Conservation (phyloP, 768 basidiomycete genomes). For the Pleurotus giganteus region DNA sequence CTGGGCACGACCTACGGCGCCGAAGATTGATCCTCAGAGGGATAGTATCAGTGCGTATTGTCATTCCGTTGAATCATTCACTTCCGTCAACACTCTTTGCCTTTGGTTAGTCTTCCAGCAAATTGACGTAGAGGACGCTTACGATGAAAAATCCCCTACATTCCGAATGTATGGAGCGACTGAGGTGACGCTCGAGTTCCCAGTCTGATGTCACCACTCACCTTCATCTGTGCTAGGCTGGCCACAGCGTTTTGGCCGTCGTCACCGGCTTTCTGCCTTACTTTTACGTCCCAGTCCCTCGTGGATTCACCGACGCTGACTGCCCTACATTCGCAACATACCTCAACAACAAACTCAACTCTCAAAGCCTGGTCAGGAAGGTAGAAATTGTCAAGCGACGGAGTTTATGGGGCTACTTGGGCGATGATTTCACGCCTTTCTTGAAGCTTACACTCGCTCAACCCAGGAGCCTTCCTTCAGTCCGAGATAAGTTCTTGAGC, state of each 20-base stretch:
- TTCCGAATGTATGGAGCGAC: conserved; percentile 90
- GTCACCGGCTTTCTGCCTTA: conserved; percentile 87
- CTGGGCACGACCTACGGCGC: conserved; percentile 68
- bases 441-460: conserved; percentile 79
- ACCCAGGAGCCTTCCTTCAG: conserved; percentile 77
- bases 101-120: conserved; percentile 81
- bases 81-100: not conserved
- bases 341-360: conserved; percentile 63
- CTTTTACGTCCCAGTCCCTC: conserved; percentile 87
- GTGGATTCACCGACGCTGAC: conserved; percentile 75
- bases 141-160: conserved; percentile 40
- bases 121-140: conserved; percentile 80
- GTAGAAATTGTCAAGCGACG: conserved; percentile 64
- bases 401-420: conserved; percentile 85
- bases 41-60: conserved; percentile 64
- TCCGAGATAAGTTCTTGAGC: conserved; percentile 74
- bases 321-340: conserved; percentile 59
- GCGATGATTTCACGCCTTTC: conserved; percentile 78
- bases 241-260: conserved; percentile 86
- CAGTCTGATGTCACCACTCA: too few species aligned
- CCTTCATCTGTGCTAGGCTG: conserved; percentile 54
- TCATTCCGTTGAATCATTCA: not conserved
- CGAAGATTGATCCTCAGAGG: conserved; percentile 50
- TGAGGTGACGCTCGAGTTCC: conserved; percentile 66
- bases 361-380: conserved; percentile 37